These are phyloP conservation scores for Ustilago lituana DNA, from an alignment of 1,284 basidiomycete genomes.

Conservation along the genomic window DNA sequence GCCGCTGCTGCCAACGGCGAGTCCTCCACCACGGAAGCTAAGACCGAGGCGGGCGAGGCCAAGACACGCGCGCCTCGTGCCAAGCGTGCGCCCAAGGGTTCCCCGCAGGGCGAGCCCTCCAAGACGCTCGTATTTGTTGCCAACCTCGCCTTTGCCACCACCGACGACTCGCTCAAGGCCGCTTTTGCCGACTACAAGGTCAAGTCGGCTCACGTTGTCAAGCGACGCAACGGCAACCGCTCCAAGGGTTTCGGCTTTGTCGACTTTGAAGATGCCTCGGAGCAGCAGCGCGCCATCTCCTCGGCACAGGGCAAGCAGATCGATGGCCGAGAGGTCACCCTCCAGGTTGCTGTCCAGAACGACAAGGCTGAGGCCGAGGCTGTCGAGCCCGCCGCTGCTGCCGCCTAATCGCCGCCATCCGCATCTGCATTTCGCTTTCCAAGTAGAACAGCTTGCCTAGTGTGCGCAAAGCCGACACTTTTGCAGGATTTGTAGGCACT, in stretches of 20 bases:
- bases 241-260: conserved; percentile 64
- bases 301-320: conserved; percentile 48
- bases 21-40: conserved; percentile 16
- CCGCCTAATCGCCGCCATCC: not conserved
- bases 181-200: conserved; percentile 55
- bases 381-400: conserved; percentile 11
- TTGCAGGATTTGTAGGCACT: not conserved
- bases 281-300: conserved; percentile 58
- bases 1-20: conserved; percentile 32
- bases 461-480: too few species aligned
- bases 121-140: conserved; percentile 63
- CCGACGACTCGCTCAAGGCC: conserved; percentile 56
- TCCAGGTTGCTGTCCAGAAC: conserved; percentile 54
- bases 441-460: conserved; percentile 1
- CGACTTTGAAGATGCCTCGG: conserved; percentile 50
- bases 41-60: conserved; percentile 23
- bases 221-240: conserved; percentile 43
- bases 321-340: conserved; percentile 50
- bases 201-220: conserved; percentile 58
- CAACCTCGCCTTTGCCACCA: conserved; percentile 59
- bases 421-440: not conserved
- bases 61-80: conserved; percentile 35
- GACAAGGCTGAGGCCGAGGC: conserved; percentile 28
- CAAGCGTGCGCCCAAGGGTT: conserved; percentile 46
- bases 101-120: conserved; percentile 56